phyloP scores from a whole-genome alignment of 148 eudicot species.

The Rhododendron simsii region DNA sequence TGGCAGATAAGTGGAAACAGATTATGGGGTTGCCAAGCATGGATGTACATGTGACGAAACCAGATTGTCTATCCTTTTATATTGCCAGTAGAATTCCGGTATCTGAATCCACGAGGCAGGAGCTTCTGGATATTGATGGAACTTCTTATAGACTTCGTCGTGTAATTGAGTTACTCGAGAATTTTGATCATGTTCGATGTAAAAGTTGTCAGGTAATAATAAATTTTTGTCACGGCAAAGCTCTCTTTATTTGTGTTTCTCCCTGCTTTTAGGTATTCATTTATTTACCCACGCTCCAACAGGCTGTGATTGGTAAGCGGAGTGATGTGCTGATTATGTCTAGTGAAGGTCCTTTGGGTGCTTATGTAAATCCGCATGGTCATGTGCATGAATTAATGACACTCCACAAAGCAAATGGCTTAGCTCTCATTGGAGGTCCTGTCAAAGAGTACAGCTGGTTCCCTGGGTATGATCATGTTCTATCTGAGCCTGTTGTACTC shows the following conservation, averaged over 20 bases:
- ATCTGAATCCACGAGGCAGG: constrained; percentile 88
- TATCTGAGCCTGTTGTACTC: neutral
- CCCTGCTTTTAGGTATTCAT: neutral
- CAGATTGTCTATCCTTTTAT: constrained; percentile 73
- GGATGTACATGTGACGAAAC: constrained; percentile 64
- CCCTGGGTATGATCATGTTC: constrained; percentile 65
- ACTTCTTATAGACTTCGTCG: constrained; percentile 76
- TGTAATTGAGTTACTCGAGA: constrained; percentile 86
- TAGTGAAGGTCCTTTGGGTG: constrained; percentile 90
- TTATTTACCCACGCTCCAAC: neutral
- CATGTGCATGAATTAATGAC: constrained; percentile 86
- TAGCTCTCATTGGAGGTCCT: constrained; percentile 65
- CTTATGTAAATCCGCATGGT: constrained; percentile 80
- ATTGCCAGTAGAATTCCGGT: constrained; percentile 90
- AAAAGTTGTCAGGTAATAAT: constrained; percentile 72
- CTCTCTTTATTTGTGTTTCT: neutral
- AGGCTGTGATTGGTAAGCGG: constrained; percentile 63
- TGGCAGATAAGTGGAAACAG: constrained; percentile 91
- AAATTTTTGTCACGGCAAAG: neutral
- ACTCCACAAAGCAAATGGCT: constrained; percentile 55
- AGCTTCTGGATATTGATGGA: constrained; percentile 92
- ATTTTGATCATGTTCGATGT: constrained; percentile 72
- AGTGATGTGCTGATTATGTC: constrained; percentile 95
- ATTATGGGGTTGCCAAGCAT: constrained; percentile 71
- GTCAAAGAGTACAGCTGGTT: constrained; percentile 86